phyloP scores from a whole-genome alignment of 2,329 filamentous ascomycete species.

The Onygena corvina region DNA sequence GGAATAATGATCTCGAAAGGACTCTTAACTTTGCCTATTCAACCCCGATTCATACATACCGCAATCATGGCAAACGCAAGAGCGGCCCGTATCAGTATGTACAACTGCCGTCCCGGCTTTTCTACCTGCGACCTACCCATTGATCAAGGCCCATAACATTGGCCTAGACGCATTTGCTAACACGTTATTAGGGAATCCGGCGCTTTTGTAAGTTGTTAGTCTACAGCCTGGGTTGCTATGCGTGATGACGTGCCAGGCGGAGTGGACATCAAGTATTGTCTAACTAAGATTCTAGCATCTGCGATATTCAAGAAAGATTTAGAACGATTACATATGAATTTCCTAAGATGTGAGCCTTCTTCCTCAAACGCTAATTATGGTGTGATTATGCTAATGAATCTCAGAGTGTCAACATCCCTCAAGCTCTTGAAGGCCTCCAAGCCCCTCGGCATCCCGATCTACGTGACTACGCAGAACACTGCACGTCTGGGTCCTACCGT shows the following conservation, averaged over 20 bases:
- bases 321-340: conserved; percentile 72
- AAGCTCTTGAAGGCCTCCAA: conserved; percentile 54
- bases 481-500: conserved; percentile 70
- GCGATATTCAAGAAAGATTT: conserved; percentile 93
- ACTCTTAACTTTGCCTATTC: not conserved
- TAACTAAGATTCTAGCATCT: conserved; percentile 49
- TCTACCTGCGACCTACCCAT: not conserved
- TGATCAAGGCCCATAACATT: not conserved
- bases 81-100: conserved; percentile 1
- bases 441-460: conserved; percentile 54
- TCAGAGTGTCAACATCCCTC: conserved; percentile 51
- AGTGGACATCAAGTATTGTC: not conserved
- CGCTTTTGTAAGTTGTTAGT: conserved; percentile 32
- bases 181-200: conserved; percentile 31
- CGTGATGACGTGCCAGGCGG: not conserved
- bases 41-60: not conserved
- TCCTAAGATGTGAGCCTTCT: conserved; percentile 53
- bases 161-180: not conserved
- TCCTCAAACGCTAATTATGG: not conserved
- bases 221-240: not conserved
- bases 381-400: not conserved
- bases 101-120: not conserved
- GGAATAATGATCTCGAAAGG: not conserved
- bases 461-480: conserved; percentile 75
- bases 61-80: not conserved